phyloP scores from a whole-genome alignment of 2,329 filamentous ascomycete species.

The Exutisphaerella laricina region DNA sequence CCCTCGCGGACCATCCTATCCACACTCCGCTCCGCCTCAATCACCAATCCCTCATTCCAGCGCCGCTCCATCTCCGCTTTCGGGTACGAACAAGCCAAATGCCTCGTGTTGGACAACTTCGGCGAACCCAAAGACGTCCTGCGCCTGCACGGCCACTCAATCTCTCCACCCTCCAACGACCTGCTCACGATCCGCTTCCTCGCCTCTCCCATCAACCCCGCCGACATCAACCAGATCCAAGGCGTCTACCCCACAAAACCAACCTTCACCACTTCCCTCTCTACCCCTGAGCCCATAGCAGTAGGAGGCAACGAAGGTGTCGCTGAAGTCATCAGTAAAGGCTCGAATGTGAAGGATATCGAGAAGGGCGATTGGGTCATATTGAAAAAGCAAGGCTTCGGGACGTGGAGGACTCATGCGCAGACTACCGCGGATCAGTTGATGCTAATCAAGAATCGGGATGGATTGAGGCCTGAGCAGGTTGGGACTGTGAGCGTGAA shows the following conservation, averaged over 20 bases:
- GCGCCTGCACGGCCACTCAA: constrained; percentile 68
- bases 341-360: constrained; percentile 57
- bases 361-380: constrained; percentile 88
- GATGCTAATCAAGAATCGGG: constrained; percentile 63
- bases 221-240: constrained; percentile 97
- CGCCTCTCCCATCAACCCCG: constrained; percentile 88
- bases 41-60: constrained; percentile 12
- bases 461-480: constrained; percentile 67
- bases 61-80: constrained; percentile 54
- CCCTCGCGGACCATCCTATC: constrained; percentile 9
- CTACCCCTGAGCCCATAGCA: constrained; percentile 69
- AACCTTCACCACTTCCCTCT: constrained; percentile 66
- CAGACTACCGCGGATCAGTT: constrained; percentile 57
- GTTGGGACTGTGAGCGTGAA: constrained; percentile 88
- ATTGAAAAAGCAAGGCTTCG: constrained; percentile 74
- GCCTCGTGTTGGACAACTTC: constrained; percentile 68
- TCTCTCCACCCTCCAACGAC: constrained; percentile 66
- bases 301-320: constrained; percentile 88
- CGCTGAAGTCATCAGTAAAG: constrained; percentile 75
- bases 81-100: constrained; percentile 79
- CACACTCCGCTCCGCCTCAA: constrained; percentile 3
- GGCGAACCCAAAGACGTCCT: constrained; percentile 69
- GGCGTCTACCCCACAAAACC: constrained; percentile 90
- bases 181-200: constrained; percentile 78
- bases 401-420: constrained; percentile 92